These are phyloP conservation scores for Tetraselmis chui DNA, from an alignment of 139 green algal genomes.

Conservation along the genomic window DNA sequence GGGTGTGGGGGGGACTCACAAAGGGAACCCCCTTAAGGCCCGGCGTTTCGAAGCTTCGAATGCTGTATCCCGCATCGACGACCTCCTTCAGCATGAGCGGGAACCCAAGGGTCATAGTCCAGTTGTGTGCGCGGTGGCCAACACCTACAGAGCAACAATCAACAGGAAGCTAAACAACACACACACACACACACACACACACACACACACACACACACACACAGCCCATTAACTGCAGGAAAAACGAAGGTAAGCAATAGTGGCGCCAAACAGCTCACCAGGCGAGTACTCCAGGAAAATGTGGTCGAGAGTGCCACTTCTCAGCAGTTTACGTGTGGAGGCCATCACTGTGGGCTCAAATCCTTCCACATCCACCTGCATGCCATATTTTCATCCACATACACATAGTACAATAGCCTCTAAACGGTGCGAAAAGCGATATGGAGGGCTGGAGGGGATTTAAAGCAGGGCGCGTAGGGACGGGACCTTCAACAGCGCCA, in stretches of 20 bases:
- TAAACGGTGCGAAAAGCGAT: not conserved
- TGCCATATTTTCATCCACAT: conserved; percentile 19
- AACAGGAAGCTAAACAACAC: no score
- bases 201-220: no score
- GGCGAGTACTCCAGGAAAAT: conserved; percentile 62
- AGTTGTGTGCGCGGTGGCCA: not conserved
- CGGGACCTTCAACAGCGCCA: not conserved
- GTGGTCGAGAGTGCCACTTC: conserved; percentile 29
- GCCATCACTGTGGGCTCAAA: conserved; percentile 39
- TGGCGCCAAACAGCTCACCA: no score
- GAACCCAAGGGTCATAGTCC: not conserved
- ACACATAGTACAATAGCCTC: conserved; percentile 33
- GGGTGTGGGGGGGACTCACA: not conserved
- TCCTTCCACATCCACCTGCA: conserved; percentile 58
- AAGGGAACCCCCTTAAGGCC: not conserved
- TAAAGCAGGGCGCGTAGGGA: no score
- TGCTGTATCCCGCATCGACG: not conserved
- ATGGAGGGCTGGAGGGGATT: no score
- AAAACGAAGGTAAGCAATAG: no score
- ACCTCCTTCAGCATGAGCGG: not conserved
- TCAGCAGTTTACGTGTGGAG: conserved; percentile 18
- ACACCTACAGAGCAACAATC: no score
- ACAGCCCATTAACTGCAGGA: no score
- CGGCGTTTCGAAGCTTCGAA: not conserved
- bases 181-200: no score